phyloP scores from a whole-genome alignment of 2,329 filamentous ascomycete species.

The Mollisia scopiformis region DNA sequence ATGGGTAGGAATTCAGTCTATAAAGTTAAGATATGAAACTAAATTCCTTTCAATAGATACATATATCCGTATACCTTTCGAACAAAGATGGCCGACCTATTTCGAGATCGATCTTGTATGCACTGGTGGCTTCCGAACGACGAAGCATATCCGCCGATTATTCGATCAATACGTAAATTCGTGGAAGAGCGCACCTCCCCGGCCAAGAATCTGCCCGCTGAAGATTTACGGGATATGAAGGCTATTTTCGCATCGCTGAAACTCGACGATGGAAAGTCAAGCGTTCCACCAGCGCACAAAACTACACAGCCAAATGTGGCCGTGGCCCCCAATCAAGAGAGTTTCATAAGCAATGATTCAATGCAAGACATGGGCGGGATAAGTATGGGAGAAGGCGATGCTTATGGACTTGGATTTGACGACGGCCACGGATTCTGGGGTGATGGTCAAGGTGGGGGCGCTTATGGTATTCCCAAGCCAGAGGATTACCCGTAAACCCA shows the following conservation, averaged over 20 bases:
- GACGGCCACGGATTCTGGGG: slow-evolving; percentile 14
- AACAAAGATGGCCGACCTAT: slow-evolving; percentile 73
- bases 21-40: slow-evolving; percentile 4
- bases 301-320: slow-evolving; percentile 12
- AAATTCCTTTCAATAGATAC: slow-evolving; percentile 61
- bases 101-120: slow-evolving; percentile 70
- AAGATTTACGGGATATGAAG: slow-evolving; percentile 75
- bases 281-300: not conserved
- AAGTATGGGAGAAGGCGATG: slow-evolving; percentile 13
- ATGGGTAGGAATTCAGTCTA: slow-evolving; percentile 65
- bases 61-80: slow-evolving; percentile 79
- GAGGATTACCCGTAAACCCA: not conserved
- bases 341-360: slow-evolving; percentile 8
- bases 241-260: slow-evolving; percentile 70
- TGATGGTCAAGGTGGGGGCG: slow-evolving; percentile 8
- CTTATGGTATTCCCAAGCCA: slow-evolving; percentile 6
- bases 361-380: slow-evolving; percentile 3
- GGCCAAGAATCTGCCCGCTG: slow-evolving; percentile 57
- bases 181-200: slow-evolving; percentile 74
- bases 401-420: slow-evolving; percentile 21
- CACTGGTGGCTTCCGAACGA: slow-evolving; percentile 91
- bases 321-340: slow-evolving; percentile 15
- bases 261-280: slow-evolving; percentile 45
- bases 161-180: slow-evolving; percentile 79
- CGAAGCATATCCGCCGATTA: slow-evolving; percentile 72